Percentiles rank a stretch among this genome's conserved stretches.
Evolutionary conservation across 2,329 filamentous ascomycete species (phyloP).

Genomic region (Colletotrichum sp.): DNA sequence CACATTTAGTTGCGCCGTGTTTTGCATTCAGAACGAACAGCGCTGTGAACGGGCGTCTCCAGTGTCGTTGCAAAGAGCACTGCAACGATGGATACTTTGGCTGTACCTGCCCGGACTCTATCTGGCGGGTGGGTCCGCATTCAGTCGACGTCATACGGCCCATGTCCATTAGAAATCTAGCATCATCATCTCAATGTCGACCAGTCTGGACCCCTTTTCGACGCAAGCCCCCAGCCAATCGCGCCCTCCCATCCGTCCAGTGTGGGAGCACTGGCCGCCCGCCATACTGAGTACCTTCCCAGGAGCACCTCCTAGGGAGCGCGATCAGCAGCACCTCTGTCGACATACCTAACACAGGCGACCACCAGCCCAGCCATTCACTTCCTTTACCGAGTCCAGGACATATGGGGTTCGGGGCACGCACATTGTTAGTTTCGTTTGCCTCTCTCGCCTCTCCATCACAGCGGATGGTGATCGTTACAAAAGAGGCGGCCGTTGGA

Average conservation of each 20-base stretch:
- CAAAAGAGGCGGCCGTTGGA: neutral
- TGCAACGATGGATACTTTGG: neutral
- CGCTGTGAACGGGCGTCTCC: neutral
- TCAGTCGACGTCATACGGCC: conserved; percentile 12
- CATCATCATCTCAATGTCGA: conserved; percentile 17
- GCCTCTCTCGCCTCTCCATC: neutral
- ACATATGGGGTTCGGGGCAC: neutral
- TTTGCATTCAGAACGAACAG: neutral
- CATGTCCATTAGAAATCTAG: conserved; percentile 10
- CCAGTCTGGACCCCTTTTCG: conserved; percentile 19
- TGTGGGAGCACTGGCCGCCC: neutral
- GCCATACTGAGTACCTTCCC: neutral
- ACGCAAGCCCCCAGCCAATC: neutral
- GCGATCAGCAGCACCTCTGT: neutral
- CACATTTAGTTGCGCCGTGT: neutral
- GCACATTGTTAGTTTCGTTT: neutral
- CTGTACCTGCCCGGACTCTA: conserved; percentile 1
- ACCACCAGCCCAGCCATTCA: neutral
- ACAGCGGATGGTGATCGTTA: neutral
- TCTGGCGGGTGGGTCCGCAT: conserved; percentile 6
- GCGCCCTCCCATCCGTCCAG: neutral
- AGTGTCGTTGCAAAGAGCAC: neutral
- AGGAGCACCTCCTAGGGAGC: neutral
- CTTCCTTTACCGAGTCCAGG: neutral
- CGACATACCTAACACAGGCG: neutral